Percentiles rank a stretch among this genome's conserved stretches.
These are phyloP conservation scores for Yamadazyma atlantica DNA, from an alignment of 1,139 yeast genomes.

Conservation along the genomic window DNA sequence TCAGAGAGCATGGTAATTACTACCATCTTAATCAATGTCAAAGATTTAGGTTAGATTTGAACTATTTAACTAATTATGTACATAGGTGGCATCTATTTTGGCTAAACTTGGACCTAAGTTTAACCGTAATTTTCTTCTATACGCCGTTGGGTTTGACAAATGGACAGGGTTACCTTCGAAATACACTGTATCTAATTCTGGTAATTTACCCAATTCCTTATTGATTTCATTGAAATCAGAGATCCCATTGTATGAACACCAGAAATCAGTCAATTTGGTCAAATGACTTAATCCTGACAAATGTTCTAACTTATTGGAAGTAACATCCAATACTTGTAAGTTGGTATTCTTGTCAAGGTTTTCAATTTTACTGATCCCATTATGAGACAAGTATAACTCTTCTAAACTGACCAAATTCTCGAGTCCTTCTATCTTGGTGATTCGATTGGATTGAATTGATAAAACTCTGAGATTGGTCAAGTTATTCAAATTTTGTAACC, in stretches of 20 bases:
- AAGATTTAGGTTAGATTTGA: too few species aligned
- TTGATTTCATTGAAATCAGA: constrained; percentile 69
- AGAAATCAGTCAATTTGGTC: constrained; percentile 74
- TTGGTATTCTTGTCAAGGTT: constrained; percentile 72
- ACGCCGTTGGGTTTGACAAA: constrained; percentile 67
- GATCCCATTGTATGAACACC: constrained; percentile 84
- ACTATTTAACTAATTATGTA: constrained; percentile 18
- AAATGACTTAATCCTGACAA: constrained; percentile 70
- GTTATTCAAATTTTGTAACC: constrained; percentile 61
- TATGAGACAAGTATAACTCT: constrained; percentile 87
- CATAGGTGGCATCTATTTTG: constrained; percentile 90
- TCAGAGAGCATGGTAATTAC: too few species aligned
- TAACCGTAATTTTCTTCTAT: constrained; percentile 77
- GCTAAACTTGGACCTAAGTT: constrained; percentile 70
- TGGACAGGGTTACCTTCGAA: constrained; percentile 96
- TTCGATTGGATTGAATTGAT: constrained; percentile 85
- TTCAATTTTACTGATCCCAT: constrained; percentile 73
- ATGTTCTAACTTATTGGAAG: constrained; percentile 65
- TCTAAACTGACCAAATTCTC: constrained; percentile 71
- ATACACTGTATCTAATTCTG: constrained; percentile 81
- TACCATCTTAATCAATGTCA: too few species aligned
- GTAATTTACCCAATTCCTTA: constrained; percentile 59
- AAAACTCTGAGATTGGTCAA: constrained; percentile 68
- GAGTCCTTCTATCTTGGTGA: constrained; percentile 78
- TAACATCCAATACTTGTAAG: constrained; percentile 75